A percentile compares a stretch with the other conserved stretches of the same genome.
Evolutionary conservation across 2,329 filamentous ascomycete genomes (phyloP).

Genomic region (Xylariaceae sp.): DNA sequence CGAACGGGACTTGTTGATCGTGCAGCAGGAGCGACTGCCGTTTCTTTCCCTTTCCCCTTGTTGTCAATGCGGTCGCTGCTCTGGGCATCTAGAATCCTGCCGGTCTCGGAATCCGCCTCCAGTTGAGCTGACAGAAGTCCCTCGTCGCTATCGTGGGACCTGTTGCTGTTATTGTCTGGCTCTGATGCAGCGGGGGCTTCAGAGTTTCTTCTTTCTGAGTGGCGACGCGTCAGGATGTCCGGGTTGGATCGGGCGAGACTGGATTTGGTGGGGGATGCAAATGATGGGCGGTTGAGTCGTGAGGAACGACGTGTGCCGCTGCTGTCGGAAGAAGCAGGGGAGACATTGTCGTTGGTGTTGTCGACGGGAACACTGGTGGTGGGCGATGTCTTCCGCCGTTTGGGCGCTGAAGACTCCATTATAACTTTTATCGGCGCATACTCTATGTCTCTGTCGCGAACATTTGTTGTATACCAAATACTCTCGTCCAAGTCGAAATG

Average conservation of each 20-base stretch:
- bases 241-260: slow-evolving; percentile 61
- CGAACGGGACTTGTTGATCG: slow-evolving; percentile 18
- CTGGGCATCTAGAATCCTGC: slow-evolving; percentile 3
- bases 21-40: slow-evolving; percentile 5
- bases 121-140: slow-evolving; percentile 32
- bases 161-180: slow-evolving; percentile 17
- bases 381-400: slow-evolving; percentile 61
- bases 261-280: slow-evolving; percentile 63
- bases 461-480: too few relatives aligned
- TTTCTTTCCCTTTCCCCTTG: too few relatives aligned
- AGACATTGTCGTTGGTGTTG: slow-evolving; percentile 12
- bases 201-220: slow-evolving; percentile 28
- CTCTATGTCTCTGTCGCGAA: too few relatives aligned
- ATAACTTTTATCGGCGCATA: too few relatives aligned
- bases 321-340: slow-evolving; percentile 12
- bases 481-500: too few relatives aligned
- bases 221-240: slow-evolving; percentile 47
- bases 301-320: slow-evolving; percentile 19
- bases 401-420: slow-evolving; percentile 59
- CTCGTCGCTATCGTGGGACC: slow-evolving; percentile 23
- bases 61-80: background rate
- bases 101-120: slow-evolving; percentile 23
- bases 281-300: slow-evolving; percentile 48
- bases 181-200: slow-evolving; percentile 20
- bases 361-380: slow-evolving; percentile 41